Conservation (phyloP, 73 alveolate genomes). For the Paramecium biaurelia region DNA sequence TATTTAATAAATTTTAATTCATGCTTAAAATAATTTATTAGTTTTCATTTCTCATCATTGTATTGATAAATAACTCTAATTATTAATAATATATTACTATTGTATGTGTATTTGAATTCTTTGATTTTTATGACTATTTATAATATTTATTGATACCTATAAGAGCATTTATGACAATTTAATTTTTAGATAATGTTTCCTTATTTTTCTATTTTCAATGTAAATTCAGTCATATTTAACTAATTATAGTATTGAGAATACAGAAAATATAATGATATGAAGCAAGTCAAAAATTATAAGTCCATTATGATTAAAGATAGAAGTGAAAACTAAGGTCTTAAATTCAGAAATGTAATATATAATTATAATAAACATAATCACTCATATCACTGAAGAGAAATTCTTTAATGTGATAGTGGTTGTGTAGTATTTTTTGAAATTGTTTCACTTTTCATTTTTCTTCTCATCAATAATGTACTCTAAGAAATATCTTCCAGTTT, state of each 20-base stretch:
- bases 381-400: background rate
- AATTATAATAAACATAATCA: background rate
- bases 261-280: background rate
- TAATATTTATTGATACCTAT: background rate
- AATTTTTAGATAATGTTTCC: background rate
- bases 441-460: background rate
- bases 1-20: background rate
- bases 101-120: background rate
- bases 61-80: background rate
- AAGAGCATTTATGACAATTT: no score
- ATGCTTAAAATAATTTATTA: background rate
- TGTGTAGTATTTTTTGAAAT: background rate
- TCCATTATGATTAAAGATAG: background rate
- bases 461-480: background rate
- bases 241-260: background rate
- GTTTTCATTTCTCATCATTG: background rate
- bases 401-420: background rate
- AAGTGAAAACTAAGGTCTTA: background rate
- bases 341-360: background rate
- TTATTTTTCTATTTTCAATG: background rate
- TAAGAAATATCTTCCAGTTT: background rate
- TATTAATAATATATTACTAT: no score
- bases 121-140: background rate
- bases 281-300: background rate
- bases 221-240: no score